Percentiles rank a stretch among this genome's conserved stretches.
Evolutionary conservation across 768 basidiomycete genomes (phyloP).

Genomic region (Hypsizygus marmoreus): DNA sequence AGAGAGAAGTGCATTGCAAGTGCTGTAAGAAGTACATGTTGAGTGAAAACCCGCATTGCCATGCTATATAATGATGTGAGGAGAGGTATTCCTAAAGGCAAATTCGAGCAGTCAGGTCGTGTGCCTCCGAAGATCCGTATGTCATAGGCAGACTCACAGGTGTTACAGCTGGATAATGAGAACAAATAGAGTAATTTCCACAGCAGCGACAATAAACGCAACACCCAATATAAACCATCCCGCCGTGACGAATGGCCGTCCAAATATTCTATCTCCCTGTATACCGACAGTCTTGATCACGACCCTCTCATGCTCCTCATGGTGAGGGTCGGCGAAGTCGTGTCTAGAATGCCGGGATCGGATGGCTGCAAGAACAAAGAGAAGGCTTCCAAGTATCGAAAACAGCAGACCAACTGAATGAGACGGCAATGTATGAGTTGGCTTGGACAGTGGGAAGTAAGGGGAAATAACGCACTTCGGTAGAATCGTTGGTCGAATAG

Average conservation of each 20-base stretch:
- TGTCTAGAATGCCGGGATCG: conserved; percentile 69
- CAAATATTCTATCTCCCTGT: conserved; percentile 63
- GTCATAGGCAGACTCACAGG: conserved; percentile 1
- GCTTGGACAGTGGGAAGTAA: neutral
- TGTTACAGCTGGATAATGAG: conserved; percentile 48
- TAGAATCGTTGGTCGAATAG: conserved; percentile 80
- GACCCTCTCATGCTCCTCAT: conserved; percentile 29
- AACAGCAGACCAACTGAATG: conserved; percentile 60
- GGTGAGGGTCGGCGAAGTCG: conserved; percentile 69
- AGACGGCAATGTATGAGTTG: neutral
- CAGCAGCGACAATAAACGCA: conserved; percentile 56
- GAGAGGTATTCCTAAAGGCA: too few species aligned
- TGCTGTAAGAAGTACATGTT: too few species aligned
- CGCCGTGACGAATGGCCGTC: conserved; percentile 77
- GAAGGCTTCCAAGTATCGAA: conserved; percentile 57
- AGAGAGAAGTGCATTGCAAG: too few species aligned
- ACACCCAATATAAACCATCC: conserved; percentile 74
- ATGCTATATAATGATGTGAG: too few species aligned
- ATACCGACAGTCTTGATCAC: conserved; percentile 62
- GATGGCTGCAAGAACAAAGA: conserved; percentile 59
- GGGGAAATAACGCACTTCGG: conserved; percentile 51
- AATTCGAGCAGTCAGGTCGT: too few species aligned
- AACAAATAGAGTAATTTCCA: conserved; percentile 67
- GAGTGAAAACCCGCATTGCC: too few species aligned
- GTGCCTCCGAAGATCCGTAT: neutral